A percentile compares a stretch with the other conserved stretches of the same genome.
Conservation (phyloP, 148 eudicot genomes). For the Chenopodium berlandieri region DNA sequence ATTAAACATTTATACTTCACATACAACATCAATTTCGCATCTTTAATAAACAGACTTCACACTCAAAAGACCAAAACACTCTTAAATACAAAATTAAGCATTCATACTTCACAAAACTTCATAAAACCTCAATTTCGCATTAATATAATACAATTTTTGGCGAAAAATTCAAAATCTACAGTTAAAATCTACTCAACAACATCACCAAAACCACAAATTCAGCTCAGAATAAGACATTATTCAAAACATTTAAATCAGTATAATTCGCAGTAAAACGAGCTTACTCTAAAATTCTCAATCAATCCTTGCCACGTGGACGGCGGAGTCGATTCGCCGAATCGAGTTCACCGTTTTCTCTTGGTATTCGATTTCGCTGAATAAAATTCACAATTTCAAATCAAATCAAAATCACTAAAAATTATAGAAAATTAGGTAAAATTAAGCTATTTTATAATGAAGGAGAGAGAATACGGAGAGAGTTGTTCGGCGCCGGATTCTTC, state of each 20-base stretch:
- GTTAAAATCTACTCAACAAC: neutral
- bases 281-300: conserved; percentile 62
- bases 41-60: neutral
- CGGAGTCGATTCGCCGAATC: conserved; percentile 78
- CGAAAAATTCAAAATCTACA: neutral
- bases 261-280: neutral
- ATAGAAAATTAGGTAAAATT: neutral
- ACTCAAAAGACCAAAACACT: neutral
- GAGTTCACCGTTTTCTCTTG: conserved; percentile 80
- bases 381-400: neutral
- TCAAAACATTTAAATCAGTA: neutral
- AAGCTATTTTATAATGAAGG: neutral
- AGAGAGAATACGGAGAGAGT: conserved; percentile 54
- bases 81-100: neutral
- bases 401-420: neutral
- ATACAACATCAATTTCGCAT: neutral
- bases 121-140: neutral
- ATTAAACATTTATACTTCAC: neutral
- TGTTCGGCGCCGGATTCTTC: conserved; percentile 87
- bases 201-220: neutral
- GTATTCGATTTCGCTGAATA: conserved; percentile 59
- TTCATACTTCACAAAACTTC: neutral
- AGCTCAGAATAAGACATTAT: neutral
- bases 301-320: conserved; percentile 82
- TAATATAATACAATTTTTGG: neutral